Base-by-base conservation (phyloP, 2,329 filamentous ascomycete genomes). In the Clarireedia paspali region DNA sequence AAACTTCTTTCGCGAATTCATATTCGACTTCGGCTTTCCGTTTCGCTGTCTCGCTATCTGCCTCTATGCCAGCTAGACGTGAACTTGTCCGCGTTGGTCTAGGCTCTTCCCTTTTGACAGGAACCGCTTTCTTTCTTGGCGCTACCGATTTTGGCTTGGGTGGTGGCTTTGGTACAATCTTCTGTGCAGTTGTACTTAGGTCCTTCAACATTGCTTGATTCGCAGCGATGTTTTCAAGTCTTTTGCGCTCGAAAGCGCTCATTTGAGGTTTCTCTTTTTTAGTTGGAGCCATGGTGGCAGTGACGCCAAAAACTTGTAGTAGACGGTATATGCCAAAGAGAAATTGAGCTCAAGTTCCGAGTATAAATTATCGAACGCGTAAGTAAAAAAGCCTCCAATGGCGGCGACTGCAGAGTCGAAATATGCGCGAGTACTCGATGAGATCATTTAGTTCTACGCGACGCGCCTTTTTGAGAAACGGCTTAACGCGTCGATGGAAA, bases 171-270 rank as follows among this genome's bases (percentile, higher is more conserved):
- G 85, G 88, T 10, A 87, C 75, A n/a, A 84, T 77, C 50, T 81
- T 84, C 23, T 87, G 86, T 0, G 89, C 84, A 0, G 87, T 80
- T 2, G 83, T 82, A 2, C 87, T 85, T 1, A 95, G 80, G 58
- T 91, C 87, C 58, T 88, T 88, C 0, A 96, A 73, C 0, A 96
- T 78, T 68, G 86, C 89, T 70, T 92, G 87, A 64, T 95, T 94
- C 53, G 88, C 85, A 0, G 86, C 89, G 42, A 95, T 95, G 63
- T 96, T 96, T 59, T 91, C 89, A 15, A 89, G 81, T 0, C 91
- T 81, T 63, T 89, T 84, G 65, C 85, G 84, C 76, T 96, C 91
- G 71, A 95, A 96, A 40, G 90, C 89, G 71, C 88, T 95, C 64
- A 95, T 75, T 38, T 80, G 80, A 30, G 74, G 69, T 65, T 78